These are phyloP conservation scores for Oidiodendron maius DNA, from an alignment of 495 filamentous ascomycete genomes.

Conservation along the genomic window DNA sequence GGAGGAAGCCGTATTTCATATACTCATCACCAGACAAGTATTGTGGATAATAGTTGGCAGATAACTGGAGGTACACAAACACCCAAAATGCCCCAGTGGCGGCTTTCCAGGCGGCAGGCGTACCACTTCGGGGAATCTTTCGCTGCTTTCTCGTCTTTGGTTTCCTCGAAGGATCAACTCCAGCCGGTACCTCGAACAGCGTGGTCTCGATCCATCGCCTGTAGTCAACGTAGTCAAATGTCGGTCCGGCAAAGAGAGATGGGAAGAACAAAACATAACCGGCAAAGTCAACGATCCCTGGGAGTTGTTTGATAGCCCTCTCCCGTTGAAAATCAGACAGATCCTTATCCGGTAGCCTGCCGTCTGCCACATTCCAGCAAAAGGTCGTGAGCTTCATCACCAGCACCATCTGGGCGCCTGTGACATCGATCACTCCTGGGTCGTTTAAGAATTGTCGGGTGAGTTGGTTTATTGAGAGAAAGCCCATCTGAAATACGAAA, in stretches of 20 bases:
- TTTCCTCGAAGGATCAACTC: conserved; percentile 70
- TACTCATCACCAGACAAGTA: conserved; percentile 56
- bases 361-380: conserved; percentile 96
- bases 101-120: conserved; percentile 76
- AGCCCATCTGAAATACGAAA: conserved; percentile 91
- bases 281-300: conserved; percentile 68
- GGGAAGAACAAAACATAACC: conserved; percentile 96
- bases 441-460: conserved; percentile 65
- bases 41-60: conserved; percentile 54
- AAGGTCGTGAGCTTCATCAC: conserved; percentile 98
- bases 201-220: conserved; percentile 85
- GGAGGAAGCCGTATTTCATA: conserved; percentile 59
- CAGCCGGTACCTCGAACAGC: conserved; percentile 84
- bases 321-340: conserved; percentile 84
- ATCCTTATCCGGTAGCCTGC: conserved; percentile 67
- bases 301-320: conserved; percentile 67
- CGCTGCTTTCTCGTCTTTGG: conserved; percentile 86
- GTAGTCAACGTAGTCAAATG: conserved; percentile 93
- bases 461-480: conserved; percentile 89
- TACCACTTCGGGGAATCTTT: conserved; percentile 87
- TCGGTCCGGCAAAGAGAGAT: conserved; percentile 75
- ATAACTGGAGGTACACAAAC: conserved; percentile 67
- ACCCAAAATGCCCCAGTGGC: conserved; percentile 72
- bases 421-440: conserved; percentile 72
- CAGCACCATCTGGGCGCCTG: conserved; percentile 95